A percentile compares a stretch with the other conserved stretches of the same genome.
Evolutionary conservation across 192 early-diverging fungal species (phyloP).

Genomic region (Mortierella alpina): DNA sequence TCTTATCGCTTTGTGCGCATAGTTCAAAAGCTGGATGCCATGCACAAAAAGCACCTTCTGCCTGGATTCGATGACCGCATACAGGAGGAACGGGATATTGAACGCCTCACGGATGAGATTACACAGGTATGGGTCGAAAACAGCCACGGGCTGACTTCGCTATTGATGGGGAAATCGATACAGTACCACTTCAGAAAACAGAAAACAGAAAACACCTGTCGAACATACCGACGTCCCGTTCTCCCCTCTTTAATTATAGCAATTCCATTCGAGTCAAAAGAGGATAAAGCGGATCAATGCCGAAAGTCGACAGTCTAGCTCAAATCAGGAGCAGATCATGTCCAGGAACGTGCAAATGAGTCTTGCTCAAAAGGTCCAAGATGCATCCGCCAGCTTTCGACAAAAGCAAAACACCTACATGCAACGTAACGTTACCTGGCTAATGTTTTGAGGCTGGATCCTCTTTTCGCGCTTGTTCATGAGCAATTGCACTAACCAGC

Average conservation of each 20-base stretch:
- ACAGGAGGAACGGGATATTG: constrained; percentile 83
- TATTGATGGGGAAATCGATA: too few relatives aligned
- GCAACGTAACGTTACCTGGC: constrained; percentile 67
- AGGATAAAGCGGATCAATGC: constrained; percentile 80
- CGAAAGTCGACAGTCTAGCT: constrained; percentile 55
- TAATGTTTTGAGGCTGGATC: not conserved
- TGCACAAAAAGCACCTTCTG: constrained; percentile 90
- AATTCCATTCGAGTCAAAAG: constrained; percentile 85
- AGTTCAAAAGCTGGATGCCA: constrained; percentile 77
- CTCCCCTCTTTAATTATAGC: constrained; percentile 51
- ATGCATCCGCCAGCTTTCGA: constrained; percentile 82
- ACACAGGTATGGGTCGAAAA: constrained; percentile 66
- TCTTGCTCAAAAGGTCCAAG: constrained; percentile 91
- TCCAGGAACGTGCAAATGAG: constrained; percentile 90
- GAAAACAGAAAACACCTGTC: too few relatives aligned
- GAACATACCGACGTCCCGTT: not conserved
- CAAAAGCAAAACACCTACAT: constrained; percentile 90
- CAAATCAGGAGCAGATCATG: constrained; percentile 74
- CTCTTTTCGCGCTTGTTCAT: not conserved
- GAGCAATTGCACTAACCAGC: not conserved
- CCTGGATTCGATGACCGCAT: constrained; percentile 95
- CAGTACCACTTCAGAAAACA: too few relatives aligned
- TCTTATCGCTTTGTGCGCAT: constrained; percentile 2
- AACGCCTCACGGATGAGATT: constrained; percentile 84
- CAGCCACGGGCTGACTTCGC: too few relatives aligned